Evolutionary conservation across 2,329 filamentous ascomycete species (phyloP), one percentile per base, ranked within the genome.

Genomic region (Helotiales sp.): DNA sequence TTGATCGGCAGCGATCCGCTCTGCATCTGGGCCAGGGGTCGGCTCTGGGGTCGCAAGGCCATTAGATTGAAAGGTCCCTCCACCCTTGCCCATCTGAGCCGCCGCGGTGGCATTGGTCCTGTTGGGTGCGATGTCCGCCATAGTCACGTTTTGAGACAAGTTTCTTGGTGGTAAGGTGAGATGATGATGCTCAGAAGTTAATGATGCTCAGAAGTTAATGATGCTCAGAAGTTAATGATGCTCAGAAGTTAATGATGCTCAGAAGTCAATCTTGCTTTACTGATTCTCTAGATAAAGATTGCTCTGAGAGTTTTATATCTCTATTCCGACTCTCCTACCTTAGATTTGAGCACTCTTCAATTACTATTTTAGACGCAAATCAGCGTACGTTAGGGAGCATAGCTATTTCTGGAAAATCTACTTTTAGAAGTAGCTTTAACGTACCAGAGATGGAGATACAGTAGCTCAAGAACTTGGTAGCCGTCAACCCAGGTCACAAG

Each of bases 51-150:
- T 59, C 44, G 52, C 56, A 44, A 58, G 51, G 51, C 51, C 29
- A 58, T 58, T 58, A 29, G 22, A 58, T 58, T 58, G 24, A 58
- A 58, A 54, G 19, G 51, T 58, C 40, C 42, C 51, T 58, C 51
- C 19, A 55, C 44, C 42, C 44, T 58, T 58, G 44, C 40, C 25
- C 33, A 58, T 55, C 33, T 58, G 31, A 58, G 51, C 19, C 3
- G 56, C 44, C 34, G 50, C 19, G 29, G 42, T 58, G 19, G 10
- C 33, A 58, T 58, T 58, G 29, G 51, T 58, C 34, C 51, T 58
- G 27, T 58, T 58, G 24, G 40, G 51, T 25, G 40, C 42, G 44
- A 58, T 58, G 33, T 58, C 51, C 38, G 31, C 56, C 24, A 58
- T 58, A 58, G 29, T 58, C 44, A 58, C 44, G 51, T 42, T 58